Conservation (phyloP, 140 eudicot genomes). For the Flaveria floridana region DNA sequence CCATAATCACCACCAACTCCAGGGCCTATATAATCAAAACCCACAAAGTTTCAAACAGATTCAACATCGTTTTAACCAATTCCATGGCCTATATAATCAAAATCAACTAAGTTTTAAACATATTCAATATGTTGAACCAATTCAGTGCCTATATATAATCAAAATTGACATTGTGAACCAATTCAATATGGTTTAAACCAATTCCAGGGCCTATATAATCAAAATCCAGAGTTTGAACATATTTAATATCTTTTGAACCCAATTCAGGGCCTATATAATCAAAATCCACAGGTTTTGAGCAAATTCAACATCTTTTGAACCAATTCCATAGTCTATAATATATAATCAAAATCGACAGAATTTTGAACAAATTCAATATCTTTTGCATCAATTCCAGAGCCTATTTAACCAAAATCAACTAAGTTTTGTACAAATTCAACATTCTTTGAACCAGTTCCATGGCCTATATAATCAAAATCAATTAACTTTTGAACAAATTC, state of each 20-base stretch:
- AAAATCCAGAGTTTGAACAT: background rate
- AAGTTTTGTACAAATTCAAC: background rate
- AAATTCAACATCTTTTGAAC: background rate
- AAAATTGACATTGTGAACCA: background rate
- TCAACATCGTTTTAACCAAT: background rate
- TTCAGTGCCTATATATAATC: conserved; percentile 19
- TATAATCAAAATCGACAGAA: background rate
- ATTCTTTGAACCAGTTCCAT: background rate
- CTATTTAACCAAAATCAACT: conserved; percentile 36
- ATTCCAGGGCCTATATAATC: background rate
- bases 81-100: background rate
- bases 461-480: background rate
- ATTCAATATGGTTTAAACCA: background rate
- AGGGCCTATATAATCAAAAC: conserved; percentile 55
- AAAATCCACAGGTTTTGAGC: conserved; percentile 2
- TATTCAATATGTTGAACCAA: background rate
- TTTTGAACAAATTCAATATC: background rate
- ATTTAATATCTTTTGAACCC: background rate
- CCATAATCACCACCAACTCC: conserved; percentile 78
- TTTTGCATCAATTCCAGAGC: conserved; percentile 65
- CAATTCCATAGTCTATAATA: background rate
- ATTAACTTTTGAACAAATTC: background rate
- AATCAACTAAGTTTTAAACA: background rate
- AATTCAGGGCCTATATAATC: conserved; percentile 56
- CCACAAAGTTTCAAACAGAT: background rate